Percentiles rank a stretch among this genome's conserved stretches.
Evolutionary conservation across 179 eudicot genomes (phyloP).

Genomic region (Carnegiea gigantea): DNA sequence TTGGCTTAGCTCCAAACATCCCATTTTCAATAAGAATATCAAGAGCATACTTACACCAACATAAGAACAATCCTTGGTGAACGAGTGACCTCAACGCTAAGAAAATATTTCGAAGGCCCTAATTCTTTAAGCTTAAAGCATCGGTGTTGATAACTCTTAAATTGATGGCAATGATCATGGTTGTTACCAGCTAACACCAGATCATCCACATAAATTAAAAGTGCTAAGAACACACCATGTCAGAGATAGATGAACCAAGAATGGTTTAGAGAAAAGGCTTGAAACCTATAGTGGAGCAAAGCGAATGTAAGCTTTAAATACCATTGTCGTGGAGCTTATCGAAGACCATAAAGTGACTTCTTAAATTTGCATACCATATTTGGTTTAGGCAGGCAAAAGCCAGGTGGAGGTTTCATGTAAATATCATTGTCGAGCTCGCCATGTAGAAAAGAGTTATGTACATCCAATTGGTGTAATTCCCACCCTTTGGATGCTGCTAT

Average conservation of each 20-base stretch:
- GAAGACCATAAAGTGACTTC: background rate
- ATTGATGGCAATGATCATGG: no score
- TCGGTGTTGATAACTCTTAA: no score
- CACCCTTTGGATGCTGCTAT: background rate
- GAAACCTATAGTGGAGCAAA: no score
- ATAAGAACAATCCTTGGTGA: background rate
- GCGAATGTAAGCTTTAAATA: background rate
- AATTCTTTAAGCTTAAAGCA: no score
- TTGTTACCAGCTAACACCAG: no score
- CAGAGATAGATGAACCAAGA: no score
- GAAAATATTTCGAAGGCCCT: background rate
- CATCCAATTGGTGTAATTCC: background rate
- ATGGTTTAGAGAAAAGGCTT: no score
- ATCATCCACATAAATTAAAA: no score
- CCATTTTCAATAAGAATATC: background rate
- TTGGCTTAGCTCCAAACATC: background rate
- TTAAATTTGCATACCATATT: background rate
- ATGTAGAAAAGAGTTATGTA: no score
- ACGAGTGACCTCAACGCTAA: background rate
- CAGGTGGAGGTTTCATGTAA: no score
- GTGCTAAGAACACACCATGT: no score
- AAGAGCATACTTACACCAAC: background rate
- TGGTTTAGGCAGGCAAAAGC: background rate
- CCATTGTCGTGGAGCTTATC: background rate
- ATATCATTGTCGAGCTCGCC: no score